Evolutionary conservation across 371 early-diverging fungal genomes (phyloP).

Genomic region (Saksenaea vasiformis): DNA sequence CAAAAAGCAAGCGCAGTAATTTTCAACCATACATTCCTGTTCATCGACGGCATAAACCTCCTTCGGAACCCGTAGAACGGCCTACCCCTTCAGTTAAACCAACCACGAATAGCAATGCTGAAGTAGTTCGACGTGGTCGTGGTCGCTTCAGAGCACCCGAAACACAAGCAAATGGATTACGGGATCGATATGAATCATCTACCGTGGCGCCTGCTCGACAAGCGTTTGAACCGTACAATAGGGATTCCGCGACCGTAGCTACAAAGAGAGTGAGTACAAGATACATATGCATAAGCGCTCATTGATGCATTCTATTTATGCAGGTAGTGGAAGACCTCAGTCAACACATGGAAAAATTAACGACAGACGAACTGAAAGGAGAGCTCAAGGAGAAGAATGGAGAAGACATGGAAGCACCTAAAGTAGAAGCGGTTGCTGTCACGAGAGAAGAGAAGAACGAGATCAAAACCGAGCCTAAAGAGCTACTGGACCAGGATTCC

Average conservation of each 20-base stretch:
- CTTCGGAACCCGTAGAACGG: not conserved
- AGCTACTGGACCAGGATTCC: too few species aligned
- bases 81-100: not conserved
- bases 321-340: not conserved
- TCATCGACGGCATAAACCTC: slow-evolving; percentile 15
- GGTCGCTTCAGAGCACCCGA: slow-evolving; percentile 37
- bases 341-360: too few species aligned
- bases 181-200: not conserved
- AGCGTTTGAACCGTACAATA: not conserved
- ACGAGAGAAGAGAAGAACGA: too few species aligned
- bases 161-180: not conserved
- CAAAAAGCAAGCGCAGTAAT: not conserved
- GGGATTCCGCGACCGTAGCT: too few species aligned
- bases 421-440: too few species aligned
- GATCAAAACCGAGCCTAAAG: too few species aligned
- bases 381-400: too few species aligned
- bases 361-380: too few species aligned
- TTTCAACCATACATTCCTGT: slow-evolving; percentile 25
- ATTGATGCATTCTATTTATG: not conserved
- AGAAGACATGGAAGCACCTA: too few species aligned
- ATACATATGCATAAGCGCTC: too few species aligned
- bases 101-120: not conserved
- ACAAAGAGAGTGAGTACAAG: not conserved
- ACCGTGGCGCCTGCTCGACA: not conserved
- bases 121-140: slow-evolving; percentile 16